A percentile compares a stretch with the other conserved stretches of the same genome.
These are phyloP conservation scores for Loxodes magnus DNA, from an alignment of 73 alveolate genomes.

Conservation along the genomic window DNA sequence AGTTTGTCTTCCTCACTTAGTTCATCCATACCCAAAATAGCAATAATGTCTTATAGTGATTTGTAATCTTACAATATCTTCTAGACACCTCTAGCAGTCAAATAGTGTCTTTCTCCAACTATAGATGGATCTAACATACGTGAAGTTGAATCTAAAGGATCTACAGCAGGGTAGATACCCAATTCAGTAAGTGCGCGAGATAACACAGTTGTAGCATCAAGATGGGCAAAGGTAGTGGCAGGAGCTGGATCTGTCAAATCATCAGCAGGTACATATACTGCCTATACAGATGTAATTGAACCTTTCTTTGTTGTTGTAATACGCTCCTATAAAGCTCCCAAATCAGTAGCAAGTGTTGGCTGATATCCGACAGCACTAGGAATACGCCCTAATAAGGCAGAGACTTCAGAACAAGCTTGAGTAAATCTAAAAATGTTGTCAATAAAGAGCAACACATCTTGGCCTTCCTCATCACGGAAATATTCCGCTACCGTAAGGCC, in stretches of 20 bases:
- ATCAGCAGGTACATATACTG: slow-evolving; percentile 87
- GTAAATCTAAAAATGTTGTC: slow-evolving; percentile 89
- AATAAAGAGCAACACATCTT: slow-evolving; percentile 83
- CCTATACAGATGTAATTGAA: slow-evolving; percentile 90
- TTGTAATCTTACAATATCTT: slow-evolving; percentile 76
- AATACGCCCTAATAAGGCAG: slow-evolving; percentile 84
- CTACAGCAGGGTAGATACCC: slow-evolving; percentile 91
- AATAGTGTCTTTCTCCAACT: slow-evolving; percentile 67
- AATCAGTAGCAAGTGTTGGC: slow-evolving; percentile 84
- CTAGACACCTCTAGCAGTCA: slow-evolving; percentile 77
- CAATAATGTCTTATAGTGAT: slow-evolving; percentile 83
- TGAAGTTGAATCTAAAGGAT: slow-evolving; percentile 77
- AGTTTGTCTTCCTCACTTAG: slow-evolving; percentile 89
- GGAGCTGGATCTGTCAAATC: slow-evolving; percentile 95
- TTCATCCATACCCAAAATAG: slow-evolving; percentile 89
- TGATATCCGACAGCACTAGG: slow-evolving; percentile 92
- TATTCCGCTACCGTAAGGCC: slow-evolving; percentile 83
- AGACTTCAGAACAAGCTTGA: slow-evolving; percentile 87
- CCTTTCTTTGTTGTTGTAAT: slow-evolving; percentile 95
- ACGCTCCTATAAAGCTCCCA: slow-evolving; percentile 87
- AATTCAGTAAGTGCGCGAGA: slow-evolving; percentile 80
- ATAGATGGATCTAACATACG: slow-evolving; percentile 76
- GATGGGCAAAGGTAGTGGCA: slow-evolving; percentile 89
- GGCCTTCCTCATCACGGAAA: slow-evolving; percentile 88
- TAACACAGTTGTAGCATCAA: slow-evolving; percentile 90